Evolutionary conservation across 305 asterid genomes (phyloP), one percentile per base, ranked within the genome.

Genomic region (Salvia sclarea): DNA sequence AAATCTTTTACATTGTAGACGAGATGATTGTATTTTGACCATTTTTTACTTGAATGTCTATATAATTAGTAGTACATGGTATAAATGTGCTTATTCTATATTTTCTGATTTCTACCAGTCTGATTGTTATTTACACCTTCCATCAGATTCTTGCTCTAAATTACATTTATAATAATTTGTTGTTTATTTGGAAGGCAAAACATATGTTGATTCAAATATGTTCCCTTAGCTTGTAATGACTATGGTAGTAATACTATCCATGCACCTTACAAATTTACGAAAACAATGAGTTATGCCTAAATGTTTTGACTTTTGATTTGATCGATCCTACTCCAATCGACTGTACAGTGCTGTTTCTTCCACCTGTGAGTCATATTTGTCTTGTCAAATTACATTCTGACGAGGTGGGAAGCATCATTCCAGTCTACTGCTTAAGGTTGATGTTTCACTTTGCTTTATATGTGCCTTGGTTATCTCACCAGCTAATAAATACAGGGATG

Each of bases 1-100:
- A 88, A 64, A 48, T 54, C 69, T 77, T 48, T 78, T 45, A 53
- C 49, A 35, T n/a, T 30, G 14, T 40, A 5, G 6, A 41, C 63
- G 64, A 5, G 6, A 41, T 66, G 64, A 8, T 59, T 8, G 56
- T 66, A 8, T 68, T 21, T 41, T 14, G 58, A 25, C 62, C 40
- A 40, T 22, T 41, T 73, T 72, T 53, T 63, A 69, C 37, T 54
- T 28, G 72, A 9, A 45, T 53, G 49, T 25, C 37, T 12, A 17
- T 61, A 10, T 64, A 66, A 57, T 67, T 53, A 48, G 17, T 62
- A 52, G 14, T 28, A 43, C n/a, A n/a, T n/a, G n/a, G n/a, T n/a
- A n/a, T 47, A 18, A 18, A n/a, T 30, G 55, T 43, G 59, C 43
- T 31, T 20, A 31, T 70, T 59, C 31, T 43, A 17, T 37, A 10